phyloP scores from a whole-genome alignment of 768 basidiomycete genomes.

The Peribolospora baueri region DNA sequence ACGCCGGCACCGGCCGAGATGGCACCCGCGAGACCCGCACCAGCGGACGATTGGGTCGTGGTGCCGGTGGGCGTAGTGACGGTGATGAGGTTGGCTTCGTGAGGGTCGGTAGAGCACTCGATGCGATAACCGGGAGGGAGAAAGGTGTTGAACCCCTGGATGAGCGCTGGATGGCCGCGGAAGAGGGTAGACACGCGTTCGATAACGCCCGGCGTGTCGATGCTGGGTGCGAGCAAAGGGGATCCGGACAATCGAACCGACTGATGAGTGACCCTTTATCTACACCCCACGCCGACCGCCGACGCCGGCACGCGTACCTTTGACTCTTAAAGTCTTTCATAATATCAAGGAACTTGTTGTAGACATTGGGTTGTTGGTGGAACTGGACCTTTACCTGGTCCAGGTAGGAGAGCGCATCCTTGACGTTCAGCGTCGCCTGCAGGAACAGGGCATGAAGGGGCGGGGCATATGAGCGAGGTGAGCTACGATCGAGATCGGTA shows the following conservation, averaged over 20 bases:
- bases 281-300: conserved; percentile 7
- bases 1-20: conserved; percentile 1
- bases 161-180: conserved; percentile 64
- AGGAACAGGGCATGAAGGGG: too few relatives aligned
- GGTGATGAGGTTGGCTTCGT: conserved; percentile 12
- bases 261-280: too few relatives aligned
- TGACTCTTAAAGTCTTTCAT: conserved; percentile 99
- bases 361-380: conserved; percentile 12
- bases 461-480: too few relatives aligned
- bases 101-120: conserved; percentile 25
- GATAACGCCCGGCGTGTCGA: conserved; percentile 95
- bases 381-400: conserved; percentile 19
- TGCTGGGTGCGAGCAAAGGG: conserved; percentile 28
- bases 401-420: conserved; percentile 17
- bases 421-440: conserved; percentile 4
- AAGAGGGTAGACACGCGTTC: conserved; percentile 82
- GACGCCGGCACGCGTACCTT: conserved; percentile 14
- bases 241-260: background rate
- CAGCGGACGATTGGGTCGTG: conserved; percentile 14
- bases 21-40: background rate
- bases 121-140: conserved; percentile 84
- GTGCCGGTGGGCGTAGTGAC: conserved; percentile 20
- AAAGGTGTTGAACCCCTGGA: conserved; percentile 97
- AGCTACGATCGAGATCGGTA: too few relatives aligned
- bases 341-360: conserved; percentile 29